phyloP scores from a whole-genome alignment of 1,284 basidiomycete genomes.

The Xerocomus minutiporus region DNA sequence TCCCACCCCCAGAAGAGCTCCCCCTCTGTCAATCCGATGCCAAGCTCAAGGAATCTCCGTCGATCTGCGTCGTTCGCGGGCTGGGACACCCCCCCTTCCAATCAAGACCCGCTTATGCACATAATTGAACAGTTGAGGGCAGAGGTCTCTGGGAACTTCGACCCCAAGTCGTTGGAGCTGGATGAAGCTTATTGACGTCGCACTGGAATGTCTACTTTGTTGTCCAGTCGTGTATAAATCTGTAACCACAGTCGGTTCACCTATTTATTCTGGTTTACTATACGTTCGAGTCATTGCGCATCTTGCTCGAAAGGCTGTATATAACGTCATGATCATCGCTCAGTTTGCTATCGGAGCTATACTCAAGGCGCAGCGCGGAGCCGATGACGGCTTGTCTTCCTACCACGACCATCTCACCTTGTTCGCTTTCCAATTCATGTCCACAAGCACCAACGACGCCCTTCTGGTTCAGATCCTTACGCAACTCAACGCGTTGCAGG shows the following conservation, averaged over 20 bases:
- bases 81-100: not conserved
- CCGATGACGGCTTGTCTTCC: conserved; percentile 1
- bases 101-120: conserved; percentile 11
- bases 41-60: conserved; percentile 15
- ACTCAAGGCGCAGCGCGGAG: conserved; percentile 6
- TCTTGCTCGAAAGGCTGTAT: conserved; percentile 5
- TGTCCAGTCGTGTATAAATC: not conserved
- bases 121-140: conserved; percentile 21
- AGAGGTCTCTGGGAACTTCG: conserved; percentile 15
- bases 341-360: conserved; percentile 4
- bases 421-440: conserved; percentile 33
- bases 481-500: conserved; percentile 64
- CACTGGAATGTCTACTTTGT: not conserved
- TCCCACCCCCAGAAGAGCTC: not conserved
- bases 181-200: conserved; percentile 11
- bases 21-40: not conserved
- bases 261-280: not conserved
- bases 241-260: not conserved
- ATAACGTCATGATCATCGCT: conserved; percentile 4
- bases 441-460: conserved; percentile 44
- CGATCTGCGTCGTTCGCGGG: conserved; percentile 27
- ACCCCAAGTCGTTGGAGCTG: conserved; percentile 8
- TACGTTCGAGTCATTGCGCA: too few relatives aligned
- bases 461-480: conserved; percentile 68
- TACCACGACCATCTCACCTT: conserved; percentile 10